These are phyloP conservation scores for Mediolabrus comicus DNA, from an alignment of 108 stramenopile species.

Conservation along the genomic window DNA sequence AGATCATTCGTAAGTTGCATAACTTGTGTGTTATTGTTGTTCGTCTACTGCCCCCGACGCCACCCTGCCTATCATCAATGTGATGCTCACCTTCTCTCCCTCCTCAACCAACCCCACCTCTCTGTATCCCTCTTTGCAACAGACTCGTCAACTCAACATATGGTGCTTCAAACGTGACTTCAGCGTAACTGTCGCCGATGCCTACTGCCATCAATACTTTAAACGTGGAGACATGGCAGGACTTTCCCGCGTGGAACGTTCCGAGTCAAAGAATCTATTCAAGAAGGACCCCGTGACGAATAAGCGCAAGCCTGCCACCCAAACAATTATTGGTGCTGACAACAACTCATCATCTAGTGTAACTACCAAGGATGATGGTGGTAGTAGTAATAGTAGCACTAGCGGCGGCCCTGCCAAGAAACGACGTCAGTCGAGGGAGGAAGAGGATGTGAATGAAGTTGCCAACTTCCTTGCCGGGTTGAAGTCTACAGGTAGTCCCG, in stretches of 20 bases:
- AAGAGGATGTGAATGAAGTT: background rate
- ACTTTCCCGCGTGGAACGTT: background rate
- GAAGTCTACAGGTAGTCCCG: no score
- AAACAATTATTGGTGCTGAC: no score
- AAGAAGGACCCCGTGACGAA: background rate
- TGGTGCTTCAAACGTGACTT: constrained; percentile 2
- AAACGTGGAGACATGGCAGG: background rate
- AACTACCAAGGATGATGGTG: background rate
- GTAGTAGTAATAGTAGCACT: background rate
- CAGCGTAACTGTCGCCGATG: background rate
- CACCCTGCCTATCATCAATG: no score
- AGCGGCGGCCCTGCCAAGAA: background rate
- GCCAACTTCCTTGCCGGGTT: background rate
- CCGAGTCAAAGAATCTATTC: background rate
- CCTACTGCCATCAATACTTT: background rate
- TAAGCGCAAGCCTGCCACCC: background rate
- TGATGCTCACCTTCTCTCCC: background rate
- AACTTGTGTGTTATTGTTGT: background rate
- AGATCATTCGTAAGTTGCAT: background rate
- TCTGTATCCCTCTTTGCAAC: background rate
- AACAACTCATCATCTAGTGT: no score
- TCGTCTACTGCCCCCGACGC: no score
- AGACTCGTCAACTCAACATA: background rate
- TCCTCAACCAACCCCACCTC: background rate
- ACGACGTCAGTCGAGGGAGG: background rate